phyloP scores from a whole-genome alignment of 1,284 basidiomycete genomes.

The Thelephora terrestris region DNA sequence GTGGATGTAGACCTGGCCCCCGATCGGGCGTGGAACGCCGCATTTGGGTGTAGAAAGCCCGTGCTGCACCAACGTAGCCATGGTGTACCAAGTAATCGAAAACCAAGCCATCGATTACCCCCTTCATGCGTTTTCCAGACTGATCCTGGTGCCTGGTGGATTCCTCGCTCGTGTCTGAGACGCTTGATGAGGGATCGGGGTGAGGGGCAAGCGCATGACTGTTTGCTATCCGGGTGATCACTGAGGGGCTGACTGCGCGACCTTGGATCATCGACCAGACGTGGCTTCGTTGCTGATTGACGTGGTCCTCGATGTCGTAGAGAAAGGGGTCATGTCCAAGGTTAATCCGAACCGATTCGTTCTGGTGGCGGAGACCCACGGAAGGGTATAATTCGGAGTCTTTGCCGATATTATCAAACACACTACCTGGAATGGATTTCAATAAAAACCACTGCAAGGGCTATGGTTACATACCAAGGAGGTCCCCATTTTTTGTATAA shows the following conservation, averaged over 20 bases:
- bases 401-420: conserved; percentile 66
- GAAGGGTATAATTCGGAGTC: conserved; percentile 63
- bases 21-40: conserved; percentile 24
- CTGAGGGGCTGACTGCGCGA: conserved; percentile 26
- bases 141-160: neutral
- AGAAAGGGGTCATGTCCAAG: conserved; percentile 80
- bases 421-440: conserved; percentile 35
- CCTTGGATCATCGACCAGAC: conserved; percentile 57
- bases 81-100: conserved; percentile 73
- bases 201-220: neutral
- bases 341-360: conserved; percentile 71
- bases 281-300: conserved; percentile 50
- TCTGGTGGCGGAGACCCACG: conserved; percentile 73
- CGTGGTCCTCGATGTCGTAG: conserved; percentile 81
- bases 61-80: conserved; percentile 62
- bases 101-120: conserved; percentile 57
- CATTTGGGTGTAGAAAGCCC: conserved; percentile 40
- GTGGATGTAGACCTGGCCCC: conserved; percentile 5
- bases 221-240: neutral
- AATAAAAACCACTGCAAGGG: neutral
- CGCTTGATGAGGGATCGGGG: neutral
- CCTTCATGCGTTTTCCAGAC: conserved; percentile 18
- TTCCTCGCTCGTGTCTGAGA: neutral
- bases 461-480: conserved; percentile 46
- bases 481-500: conserved; percentile 81